Base-by-base conservation (phyloP, 2,329 filamentous ascomycete genomes). In the Hypoxylon sp. region DNA sequence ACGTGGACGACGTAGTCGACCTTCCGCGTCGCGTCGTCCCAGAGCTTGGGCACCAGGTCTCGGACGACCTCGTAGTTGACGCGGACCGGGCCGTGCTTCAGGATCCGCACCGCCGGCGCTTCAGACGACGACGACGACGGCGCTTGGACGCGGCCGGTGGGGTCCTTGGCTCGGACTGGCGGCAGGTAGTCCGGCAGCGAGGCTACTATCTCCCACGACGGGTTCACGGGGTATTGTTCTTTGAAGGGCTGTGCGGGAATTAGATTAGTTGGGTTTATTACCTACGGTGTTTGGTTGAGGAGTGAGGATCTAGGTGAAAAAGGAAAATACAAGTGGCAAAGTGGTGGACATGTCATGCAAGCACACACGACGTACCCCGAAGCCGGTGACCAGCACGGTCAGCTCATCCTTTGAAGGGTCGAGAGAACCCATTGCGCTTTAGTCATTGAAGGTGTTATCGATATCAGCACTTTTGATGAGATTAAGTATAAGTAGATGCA, bases 121-220 rank as follows among this genome's bases (percentile, higher is more conserved):
- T 47, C 43, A n/a, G 50, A 16, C 11, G 64, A 38, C 40, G 75
- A 61, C 55, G 21, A 25, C 21, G 21, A 25, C 6, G 6, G 21
- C 6, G 21, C 5, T n/a, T n/a, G n/a, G n/a, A n/a, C n/a, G n/a
- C 75, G 61, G 20, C 65, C 63, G 40, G 63, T 57, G 47, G 65
- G 61, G 56, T 73, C 70, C 64, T 78, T 80, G 57, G 69, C 69
- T 40, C 74, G 71, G 9, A 76, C 68, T 1, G 78, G 72, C 2
- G 84, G 81, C 4, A 92, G 79, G 60, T 81, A 79, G 2, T 79
- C 70, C 3, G 90, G 86, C n/a, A 95, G 81, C 13, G 75, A 76
- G 17, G 77, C 78, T 37, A 88, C 84, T 66, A 96, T 92, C 66
- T 92, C 82, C 80, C 84, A 92, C 2, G 90, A 91, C 6, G 91